phyloP scores from a whole-genome alignment of 1,139 yeast genomes.

The Hansenula sp. region DNA sequence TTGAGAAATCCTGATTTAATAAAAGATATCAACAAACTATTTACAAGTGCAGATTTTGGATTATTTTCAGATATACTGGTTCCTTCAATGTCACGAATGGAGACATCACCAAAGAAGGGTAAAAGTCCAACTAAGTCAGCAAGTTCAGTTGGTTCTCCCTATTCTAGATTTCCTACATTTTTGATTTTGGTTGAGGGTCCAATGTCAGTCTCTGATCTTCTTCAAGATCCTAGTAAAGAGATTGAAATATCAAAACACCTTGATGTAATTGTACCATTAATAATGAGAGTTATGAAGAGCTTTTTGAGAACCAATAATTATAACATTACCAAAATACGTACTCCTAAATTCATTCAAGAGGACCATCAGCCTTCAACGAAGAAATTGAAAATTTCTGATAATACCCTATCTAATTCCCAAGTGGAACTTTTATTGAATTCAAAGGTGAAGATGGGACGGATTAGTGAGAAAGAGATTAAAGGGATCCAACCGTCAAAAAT shows the following conservation, averaged over 20 bases:
- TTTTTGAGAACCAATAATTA: constrained; percentile 28
- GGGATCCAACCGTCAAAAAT: neutral
- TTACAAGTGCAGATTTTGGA: constrained; percentile 25
- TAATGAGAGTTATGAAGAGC: constrained; percentile 26
- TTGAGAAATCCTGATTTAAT: constrained; percentile 22
- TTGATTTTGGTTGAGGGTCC: constrained; percentile 33
- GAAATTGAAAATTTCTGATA: neutral
- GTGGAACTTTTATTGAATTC: neutral
- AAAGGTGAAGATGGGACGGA: neutral
- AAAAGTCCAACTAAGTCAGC: constrained; percentile 13
- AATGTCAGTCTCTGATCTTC: constrained; percentile 29
- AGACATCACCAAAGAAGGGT: constrained; percentile 19
- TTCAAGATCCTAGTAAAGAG: constrained; percentile 40
- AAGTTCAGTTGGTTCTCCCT: constrained; percentile 26
- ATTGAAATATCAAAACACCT: constrained; percentile 25
- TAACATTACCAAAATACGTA: neutral
- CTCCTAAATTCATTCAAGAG: neutral
- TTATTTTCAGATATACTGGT: constrained; percentile 8
- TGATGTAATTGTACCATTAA: constrained; percentile 27
- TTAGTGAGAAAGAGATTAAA: neutral
- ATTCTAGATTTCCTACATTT: constrained; percentile 33
- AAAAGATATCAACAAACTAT: constrained; percentile 27
- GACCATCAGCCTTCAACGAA: neutral
- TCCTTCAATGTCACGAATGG: constrained; percentile 11
- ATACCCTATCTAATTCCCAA: neutral